Conservation (phyloP, 2,329 filamentous ascomycete genomes). For the Trichoderma simmonsii region DNA sequence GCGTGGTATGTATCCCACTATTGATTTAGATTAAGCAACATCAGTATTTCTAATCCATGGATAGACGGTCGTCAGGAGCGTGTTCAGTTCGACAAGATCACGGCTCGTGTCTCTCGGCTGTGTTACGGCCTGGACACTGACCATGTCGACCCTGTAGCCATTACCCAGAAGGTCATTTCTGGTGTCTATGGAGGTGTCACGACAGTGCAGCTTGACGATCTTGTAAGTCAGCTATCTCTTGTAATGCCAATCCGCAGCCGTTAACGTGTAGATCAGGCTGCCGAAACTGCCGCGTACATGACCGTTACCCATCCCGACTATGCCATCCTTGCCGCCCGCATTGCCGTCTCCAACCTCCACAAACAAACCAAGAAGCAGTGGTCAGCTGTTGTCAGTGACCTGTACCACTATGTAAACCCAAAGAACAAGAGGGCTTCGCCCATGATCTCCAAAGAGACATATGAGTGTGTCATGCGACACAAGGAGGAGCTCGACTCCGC, state of each 20-base stretch:
- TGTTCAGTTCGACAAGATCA: constrained; percentile 99
- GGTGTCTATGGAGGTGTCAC: constrained; percentile 98
- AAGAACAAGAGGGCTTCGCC: constrained; percentile 80
- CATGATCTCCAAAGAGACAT: constrained; percentile 91
- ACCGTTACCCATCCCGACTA: constrained; percentile 99
- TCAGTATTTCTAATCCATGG: constrained; percentile 28
- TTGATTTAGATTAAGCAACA: background rate
- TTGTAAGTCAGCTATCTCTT: constrained; percentile 60
- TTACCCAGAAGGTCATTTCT: constrained; percentile 98
- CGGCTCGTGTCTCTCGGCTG: constrained; percentile 91
- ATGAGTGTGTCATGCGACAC: constrained; percentile 92
- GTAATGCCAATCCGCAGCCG: background rate
- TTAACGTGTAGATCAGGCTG: constrained; percentile 60
- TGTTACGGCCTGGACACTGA: constrained; percentile 95
- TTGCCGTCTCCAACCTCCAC: constrained; percentile 98
- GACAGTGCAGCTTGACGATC: constrained; percentile 91
- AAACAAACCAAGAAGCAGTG: constrained; percentile 99
- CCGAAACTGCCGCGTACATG: constrained; percentile 99
- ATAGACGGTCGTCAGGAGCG: constrained; percentile 98
- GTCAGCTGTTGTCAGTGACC: constrained; percentile 88
- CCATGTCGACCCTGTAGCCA: constrained; percentile 95
- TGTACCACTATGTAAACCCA: constrained; percentile 95
- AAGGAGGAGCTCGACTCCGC: constrained; percentile 97
- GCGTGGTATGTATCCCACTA: constrained; percentile 49
- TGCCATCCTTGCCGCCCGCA: constrained; percentile 95